phyloP scores from a whole-genome alignment of 805 yeast species.

The Candida khao-thaluensis region DNA sequence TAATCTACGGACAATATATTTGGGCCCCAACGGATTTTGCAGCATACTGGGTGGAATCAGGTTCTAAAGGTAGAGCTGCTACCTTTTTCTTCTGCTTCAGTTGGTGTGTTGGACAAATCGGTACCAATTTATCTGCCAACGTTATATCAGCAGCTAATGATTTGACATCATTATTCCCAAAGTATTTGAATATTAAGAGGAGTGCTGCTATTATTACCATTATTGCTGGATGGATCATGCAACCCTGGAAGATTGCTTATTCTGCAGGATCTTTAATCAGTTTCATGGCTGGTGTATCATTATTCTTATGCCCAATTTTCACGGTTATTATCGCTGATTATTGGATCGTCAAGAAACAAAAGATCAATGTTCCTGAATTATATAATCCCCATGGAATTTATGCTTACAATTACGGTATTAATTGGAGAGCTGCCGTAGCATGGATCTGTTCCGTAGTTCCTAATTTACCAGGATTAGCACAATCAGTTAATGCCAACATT shows the following conservation, averaged over 20 bases:
- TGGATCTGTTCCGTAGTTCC: constrained; percentile 22
- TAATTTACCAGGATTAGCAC: constrained; percentile 16
- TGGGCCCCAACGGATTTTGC: constrained; percentile 46
- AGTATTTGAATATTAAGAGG: constrained; percentile 13
- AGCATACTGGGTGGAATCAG: constrained; percentile 27
- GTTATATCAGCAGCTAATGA: constrained; percentile 17
- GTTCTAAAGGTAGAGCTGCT: constrained; percentile 19
- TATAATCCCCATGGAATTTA: constrained; percentile 28
- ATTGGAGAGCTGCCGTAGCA: constrained; percentile 16
- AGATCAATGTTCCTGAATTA: constrained; percentile 30
- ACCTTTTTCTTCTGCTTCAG: constrained; percentile 16
- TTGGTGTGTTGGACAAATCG: constrained; percentile 16
- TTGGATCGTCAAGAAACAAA: constrained; percentile 13
- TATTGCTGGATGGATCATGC: constrained; percentile 14
- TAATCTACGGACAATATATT: constrained; percentile 39
- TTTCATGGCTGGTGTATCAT: constrained; percentile 18
- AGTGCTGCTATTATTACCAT: constrained; percentile 14
- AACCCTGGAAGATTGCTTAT: constrained; percentile 19
- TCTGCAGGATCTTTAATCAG: constrained; percentile 15
- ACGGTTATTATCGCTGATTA: constrained; percentile 15
- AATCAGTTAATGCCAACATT: constrained; percentile 12
- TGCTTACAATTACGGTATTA: constrained; percentile 23
- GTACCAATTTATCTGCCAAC: constrained; percentile 17
- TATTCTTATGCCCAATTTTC: constrained; percentile 16
- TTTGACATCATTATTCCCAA: constrained; percentile 14